phyloP scores from a whole-genome alignment of 1,284 basidiomycete species.

The Malassezia furfur region DNA sequence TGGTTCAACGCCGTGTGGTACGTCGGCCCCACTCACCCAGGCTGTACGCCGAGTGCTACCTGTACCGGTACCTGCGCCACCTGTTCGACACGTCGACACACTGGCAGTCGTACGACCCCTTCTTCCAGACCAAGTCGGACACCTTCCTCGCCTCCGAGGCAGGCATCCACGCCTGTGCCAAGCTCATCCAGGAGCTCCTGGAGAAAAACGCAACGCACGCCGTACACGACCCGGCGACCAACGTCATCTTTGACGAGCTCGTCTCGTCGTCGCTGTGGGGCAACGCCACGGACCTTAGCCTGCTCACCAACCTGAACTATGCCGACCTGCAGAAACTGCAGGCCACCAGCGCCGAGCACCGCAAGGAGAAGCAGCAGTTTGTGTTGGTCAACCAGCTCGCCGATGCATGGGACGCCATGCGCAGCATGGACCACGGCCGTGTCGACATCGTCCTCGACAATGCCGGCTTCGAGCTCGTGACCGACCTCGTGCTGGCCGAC shows the following conservation, averaged over 20 bases:
- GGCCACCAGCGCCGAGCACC: constrained; percentile 58
- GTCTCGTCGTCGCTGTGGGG: constrained; percentile 72
- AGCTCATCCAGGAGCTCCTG: constrained; percentile 31
- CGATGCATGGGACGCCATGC: constrained; percentile 65
- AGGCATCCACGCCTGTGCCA: constrained; percentile 53
- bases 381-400: constrained; percentile 78
- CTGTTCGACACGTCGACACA: constrained; percentile 62
- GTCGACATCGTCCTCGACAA: constrained; percentile 90
- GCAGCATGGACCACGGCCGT: constrained; percentile 55
- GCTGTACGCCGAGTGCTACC: constrained; percentile 73
- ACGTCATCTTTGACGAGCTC: constrained; percentile 69
- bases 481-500: constrained; percentile 87
- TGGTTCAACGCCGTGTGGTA: constrained; percentile 82
- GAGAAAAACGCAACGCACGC: constrained; percentile 17
- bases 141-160: constrained; percentile 71
- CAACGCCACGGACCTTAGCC: constrained; percentile 60
- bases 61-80: constrained; percentile 71
- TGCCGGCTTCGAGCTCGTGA: constrained; percentile 83
- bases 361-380: constrained; percentile 52
- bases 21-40: neutral
- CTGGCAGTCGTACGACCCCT: constrained; percentile 77
- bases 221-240: constrained; percentile 35
- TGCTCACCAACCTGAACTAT: constrained; percentile 67
- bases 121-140: constrained; percentile 67
- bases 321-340: constrained; percentile 74